Percentiles rank a stretch among this genome's conserved stretches.
Conservation (phyloP, 164 flowering plant genomes). For the Aristolochia contorta region DNA sequence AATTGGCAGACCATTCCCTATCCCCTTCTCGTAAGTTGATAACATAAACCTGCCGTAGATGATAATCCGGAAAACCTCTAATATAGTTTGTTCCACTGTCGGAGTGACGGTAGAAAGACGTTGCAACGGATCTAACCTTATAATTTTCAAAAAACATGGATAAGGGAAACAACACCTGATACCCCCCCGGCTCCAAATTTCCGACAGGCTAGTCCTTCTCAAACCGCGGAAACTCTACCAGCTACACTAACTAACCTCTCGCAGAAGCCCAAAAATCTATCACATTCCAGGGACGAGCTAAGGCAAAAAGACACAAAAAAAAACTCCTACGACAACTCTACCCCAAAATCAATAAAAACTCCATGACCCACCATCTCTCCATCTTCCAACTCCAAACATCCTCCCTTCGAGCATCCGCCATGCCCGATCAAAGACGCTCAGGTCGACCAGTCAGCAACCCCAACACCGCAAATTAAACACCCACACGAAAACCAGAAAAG, state of each 20-base stretch:
- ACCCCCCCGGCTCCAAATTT: no score
- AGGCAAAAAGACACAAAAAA: neutral
- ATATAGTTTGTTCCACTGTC: no score
- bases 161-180: no score
- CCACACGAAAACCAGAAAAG: neutral
- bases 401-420: neutral
- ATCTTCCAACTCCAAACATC: neutral
- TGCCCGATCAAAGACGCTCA: neutral
- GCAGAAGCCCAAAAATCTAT: neutral
- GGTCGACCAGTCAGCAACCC: neutral
- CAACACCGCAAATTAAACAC: neutral
- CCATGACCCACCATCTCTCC: neutral
- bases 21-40: no score
- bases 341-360: neutral
- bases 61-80: no score
- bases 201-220: no score
- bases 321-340: neutral
- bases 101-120: no score
- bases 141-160: no score
- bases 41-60: no score
- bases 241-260: neutral
- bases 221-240: no score
- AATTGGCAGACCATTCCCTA: neutral
- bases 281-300: neutral
- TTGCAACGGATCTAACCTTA: no score